Conservation (phyloP, 1,284 basidiomycete genomes). For the Ustilago lituana region DNA sequence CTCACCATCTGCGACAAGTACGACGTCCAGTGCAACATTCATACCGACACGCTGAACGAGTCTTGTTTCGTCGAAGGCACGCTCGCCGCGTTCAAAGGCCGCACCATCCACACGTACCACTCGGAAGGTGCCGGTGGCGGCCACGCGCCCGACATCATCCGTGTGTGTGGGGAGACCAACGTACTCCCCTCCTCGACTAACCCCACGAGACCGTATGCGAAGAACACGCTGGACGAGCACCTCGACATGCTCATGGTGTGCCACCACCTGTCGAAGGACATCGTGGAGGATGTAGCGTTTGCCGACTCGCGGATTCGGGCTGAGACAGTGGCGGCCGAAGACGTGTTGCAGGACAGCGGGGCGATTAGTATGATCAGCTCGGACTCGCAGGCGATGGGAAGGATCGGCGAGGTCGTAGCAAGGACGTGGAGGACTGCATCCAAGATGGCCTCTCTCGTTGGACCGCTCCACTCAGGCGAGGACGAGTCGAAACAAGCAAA, state of each 20-base stretch:
- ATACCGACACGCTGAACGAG: constrained; percentile 81
- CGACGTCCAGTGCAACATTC: constrained; percentile 97
- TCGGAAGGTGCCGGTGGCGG: constrained; percentile 74
- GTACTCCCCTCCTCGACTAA: constrained; percentile 98
- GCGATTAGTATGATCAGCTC: constrained; percentile 95
- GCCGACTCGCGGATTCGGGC: constrained; percentile 96
- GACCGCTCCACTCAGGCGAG: constrained; percentile 71
- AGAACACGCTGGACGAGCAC: constrained; percentile 95
- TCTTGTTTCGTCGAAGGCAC: constrained; percentile 90
- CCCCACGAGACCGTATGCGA: constrained; percentile 90
- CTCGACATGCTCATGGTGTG: constrained; percentile 96
- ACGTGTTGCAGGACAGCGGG: constrained; percentile 91
- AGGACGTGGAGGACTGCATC: constrained; percentile 96
- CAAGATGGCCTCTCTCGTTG: constrained; percentile 86
- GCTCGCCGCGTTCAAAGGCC: constrained; percentile 85
- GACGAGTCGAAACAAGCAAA: background rate
- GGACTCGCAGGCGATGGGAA: constrained; percentile 96
- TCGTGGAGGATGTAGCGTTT: constrained; percentile 90
- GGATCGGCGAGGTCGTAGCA: constrained; percentile 89
- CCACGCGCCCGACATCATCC: constrained; percentile 97
- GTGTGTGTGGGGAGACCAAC: constrained; percentile 87
- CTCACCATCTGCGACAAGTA: constrained; percentile 87
- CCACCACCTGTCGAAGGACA: constrained; percentile 65
- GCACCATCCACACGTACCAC: constrained; percentile 86
- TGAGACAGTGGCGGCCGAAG: constrained; percentile 97